Evolutionary conservation across 2,329 filamentous ascomycete genomes (phyloP).

Genomic region (Diaporthe australafricana): DNA sequence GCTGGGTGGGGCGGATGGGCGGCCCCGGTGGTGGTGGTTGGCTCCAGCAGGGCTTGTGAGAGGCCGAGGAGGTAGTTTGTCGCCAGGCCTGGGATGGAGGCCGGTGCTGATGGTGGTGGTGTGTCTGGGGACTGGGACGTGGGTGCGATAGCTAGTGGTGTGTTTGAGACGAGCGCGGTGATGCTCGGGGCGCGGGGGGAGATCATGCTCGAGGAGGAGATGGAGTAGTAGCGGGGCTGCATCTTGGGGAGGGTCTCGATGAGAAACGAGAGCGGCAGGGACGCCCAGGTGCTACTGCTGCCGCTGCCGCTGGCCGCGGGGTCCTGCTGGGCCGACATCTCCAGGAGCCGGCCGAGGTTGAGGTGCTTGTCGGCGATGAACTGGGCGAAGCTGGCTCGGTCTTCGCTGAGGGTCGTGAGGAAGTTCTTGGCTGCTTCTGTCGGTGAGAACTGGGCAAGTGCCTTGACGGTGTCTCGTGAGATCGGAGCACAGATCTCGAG

Average conservation of each 20-base stretch:
- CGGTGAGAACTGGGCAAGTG: slow-evolving; percentile 54
- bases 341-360: slow-evolving; percentile 51
- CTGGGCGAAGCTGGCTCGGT: slow-evolving; percentile 48
- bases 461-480: slow-evolving; percentile 50
- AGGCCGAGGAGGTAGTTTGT: slow-evolving; percentile 23
- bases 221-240: slow-evolving; percentile 68
- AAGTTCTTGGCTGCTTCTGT: slow-evolving; percentile 45
- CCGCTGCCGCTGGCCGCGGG: slow-evolving; percentile 10
- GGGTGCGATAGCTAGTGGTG: slow-evolving; percentile 29
- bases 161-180: slow-evolving; percentile 52
- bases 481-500: slow-evolving; percentile 58
- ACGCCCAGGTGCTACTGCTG: slow-evolving; percentile 44
- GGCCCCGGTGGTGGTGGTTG: too few species aligned
- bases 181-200: slow-evolving; percentile 55
- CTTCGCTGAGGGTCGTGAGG: slow-evolving; percentile 46
- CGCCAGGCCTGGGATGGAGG: slow-evolving; percentile 17
- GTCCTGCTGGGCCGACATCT: slow-evolving; percentile 41
- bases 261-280: slow-evolving; percentile 64
- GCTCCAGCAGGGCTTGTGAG: neutral
- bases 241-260: slow-evolving; percentile 67
- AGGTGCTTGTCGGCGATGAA: slow-evolving; percentile 48
- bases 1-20: slow-evolving; percentile 9
- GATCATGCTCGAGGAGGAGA: slow-evolving; percentile 63
- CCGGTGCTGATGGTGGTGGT: neutral
- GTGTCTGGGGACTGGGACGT: neutral